A percentile compares a stretch with the other conserved stretches of the same genome.
Conservation (phyloP, 305 asterid genomes). For the Rubia occidens region DNA sequence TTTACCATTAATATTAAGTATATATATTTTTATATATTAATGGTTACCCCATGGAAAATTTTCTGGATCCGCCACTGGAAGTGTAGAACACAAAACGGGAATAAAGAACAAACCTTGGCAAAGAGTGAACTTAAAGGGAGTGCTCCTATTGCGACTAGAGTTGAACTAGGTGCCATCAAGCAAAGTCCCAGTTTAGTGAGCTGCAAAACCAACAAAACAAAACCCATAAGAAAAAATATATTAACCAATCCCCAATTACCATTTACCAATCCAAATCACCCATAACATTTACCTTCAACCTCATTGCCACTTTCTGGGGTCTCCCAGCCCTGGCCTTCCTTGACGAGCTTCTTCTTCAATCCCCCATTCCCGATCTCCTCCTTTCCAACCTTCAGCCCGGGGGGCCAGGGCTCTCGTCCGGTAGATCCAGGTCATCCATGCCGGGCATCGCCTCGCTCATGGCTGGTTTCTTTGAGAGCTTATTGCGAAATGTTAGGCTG, state of each 20-base stretch:
- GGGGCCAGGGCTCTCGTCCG: slow-evolving; percentile 21
- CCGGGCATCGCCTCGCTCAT: slow-evolving; percentile 28
- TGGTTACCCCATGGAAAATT: no score
- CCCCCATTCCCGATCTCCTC: slow-evolving; percentile 54
- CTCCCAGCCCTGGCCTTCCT: slow-evolving; percentile 62
- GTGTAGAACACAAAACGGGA: neutral
- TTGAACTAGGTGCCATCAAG: slow-evolving; percentile 86
- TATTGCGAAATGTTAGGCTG: neutral
- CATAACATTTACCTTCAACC: slow-evolving; percentile 42
- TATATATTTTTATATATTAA: no score
- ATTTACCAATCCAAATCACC: neutral
- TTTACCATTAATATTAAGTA: no score
- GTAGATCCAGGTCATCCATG: slow-evolving; percentile 30
- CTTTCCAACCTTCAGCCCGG: slow-evolving; percentile 42
- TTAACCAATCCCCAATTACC: neutral
- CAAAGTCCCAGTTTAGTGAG: slow-evolving; percentile 82
- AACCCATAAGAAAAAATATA: neutral
- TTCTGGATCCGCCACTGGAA: no score
- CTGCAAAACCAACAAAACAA: slow-evolving; percentile 28
- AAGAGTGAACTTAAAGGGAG: no score
- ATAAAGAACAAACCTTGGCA: neutral
- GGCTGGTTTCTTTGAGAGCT: slow-evolving; percentile 6
- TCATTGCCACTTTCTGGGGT: slow-evolving; percentile 53
- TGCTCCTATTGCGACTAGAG: slow-evolving; percentile 76
- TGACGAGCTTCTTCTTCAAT: slow-evolving; percentile 56